Percentiles rank a stretch among this genome's conserved stretches.
Conservation (phyloP, 108 stramenopile genomes). For the Pinguiococcus pyrenoidosus region DNA sequence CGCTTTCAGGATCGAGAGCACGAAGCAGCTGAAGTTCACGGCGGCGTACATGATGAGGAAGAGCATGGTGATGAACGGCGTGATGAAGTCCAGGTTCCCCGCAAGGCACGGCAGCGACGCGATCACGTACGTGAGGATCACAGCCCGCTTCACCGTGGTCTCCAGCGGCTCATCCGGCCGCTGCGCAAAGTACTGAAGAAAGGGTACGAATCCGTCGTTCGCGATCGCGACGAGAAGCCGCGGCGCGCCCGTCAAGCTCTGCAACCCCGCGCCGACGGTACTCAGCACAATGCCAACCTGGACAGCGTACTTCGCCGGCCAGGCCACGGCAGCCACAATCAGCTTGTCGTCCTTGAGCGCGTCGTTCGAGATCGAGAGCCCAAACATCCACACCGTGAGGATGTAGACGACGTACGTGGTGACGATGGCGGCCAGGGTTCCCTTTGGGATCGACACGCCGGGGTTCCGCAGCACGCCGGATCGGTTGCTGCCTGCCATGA, state of each 20-base stretch:
- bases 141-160: slow-evolving; percentile 1
- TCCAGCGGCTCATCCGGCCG: slow-evolving; percentile 7
- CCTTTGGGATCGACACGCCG: slow-evolving; percentile 46
- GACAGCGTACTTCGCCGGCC: slow-evolving; percentile 45
- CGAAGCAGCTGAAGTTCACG: slow-evolving; percentile 54
- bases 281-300: slow-evolving; percentile 53
- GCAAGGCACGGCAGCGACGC: slow-evolving; percentile 33
- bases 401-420: slow-evolving; percentile 31
- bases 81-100: slow-evolving; percentile 57
- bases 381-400: slow-evolving; percentile 45
- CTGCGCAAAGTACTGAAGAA: slow-evolving; percentile 34
- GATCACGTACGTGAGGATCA: slow-evolving; percentile 18
- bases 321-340: slow-evolving; percentile 43
- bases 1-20: slow-evolving; percentile 42
- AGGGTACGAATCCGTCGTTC: slow-evolving; percentile 42
- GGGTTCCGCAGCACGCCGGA: slow-evolving; percentile 48
- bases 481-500: slow-evolving; percentile 56
- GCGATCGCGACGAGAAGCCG: slow-evolving; percentile 52
- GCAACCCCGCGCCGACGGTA: slow-evolving; percentile 48
- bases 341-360: slow-evolving; percentile 48
- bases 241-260: slow-evolving; percentile 51
- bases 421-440: slow-evolving; percentile 46
- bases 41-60: slow-evolving; percentile 62
- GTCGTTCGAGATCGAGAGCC: slow-evolving; percentile 34
- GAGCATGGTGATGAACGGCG: slow-evolving; percentile 57